Percentiles rank a stretch among this genome's conserved stretches.
These are phyloP conservation scores for Yamadazyma friedrichii DNA, from an alignment of 1,139 yeast species.

Conservation along the genomic window DNA sequence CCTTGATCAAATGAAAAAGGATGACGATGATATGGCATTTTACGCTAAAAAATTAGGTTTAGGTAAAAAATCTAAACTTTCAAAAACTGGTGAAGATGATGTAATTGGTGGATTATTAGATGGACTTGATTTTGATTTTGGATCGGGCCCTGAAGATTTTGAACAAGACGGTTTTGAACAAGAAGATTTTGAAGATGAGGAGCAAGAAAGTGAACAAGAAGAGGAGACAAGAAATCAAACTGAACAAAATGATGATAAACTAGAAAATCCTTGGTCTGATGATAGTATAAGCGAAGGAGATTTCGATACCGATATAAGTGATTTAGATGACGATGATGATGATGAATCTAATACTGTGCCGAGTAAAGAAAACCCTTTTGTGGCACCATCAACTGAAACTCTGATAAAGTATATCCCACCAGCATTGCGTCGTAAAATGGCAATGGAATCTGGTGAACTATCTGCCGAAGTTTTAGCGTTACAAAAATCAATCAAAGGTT, in stretches of 20 bases:
- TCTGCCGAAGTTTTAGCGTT: constrained; percentile 53
- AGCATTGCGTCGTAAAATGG: constrained; percentile 61
- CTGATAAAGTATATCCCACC: constrained; percentile 75
- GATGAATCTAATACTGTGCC: constrained; percentile 39
- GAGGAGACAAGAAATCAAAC: constrained; percentile 62
- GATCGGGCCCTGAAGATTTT: constrained; percentile 11
- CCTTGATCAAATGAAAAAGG: constrained; percentile 49
- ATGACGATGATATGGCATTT: constrained; percentile 77
- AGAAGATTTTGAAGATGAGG: constrained; percentile 27
- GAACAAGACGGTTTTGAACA: constrained; percentile 11
- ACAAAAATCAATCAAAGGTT: constrained; percentile 68
- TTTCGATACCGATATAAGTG: constrained; percentile 19
- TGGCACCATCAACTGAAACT: constrained; percentile 57
- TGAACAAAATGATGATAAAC: constrained; percentile 49
- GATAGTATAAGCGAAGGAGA: constrained; percentile 42
- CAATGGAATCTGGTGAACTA: constrained; percentile 31
- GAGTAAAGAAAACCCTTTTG: constrained; percentile 61
- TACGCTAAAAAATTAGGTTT: constrained; percentile 82
- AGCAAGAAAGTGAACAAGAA: constrained; percentile 7
- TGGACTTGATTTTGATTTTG: constrained; percentile 68
- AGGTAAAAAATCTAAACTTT: constrained; percentile 41
- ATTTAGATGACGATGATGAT: constrained; percentile 46
- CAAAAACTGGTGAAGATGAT: constrained; percentile 60
- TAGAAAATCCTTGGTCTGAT: constrained; percentile 51
- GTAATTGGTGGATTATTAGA: constrained; percentile 72